Base-by-base conservation (phyloP, 768 basidiomycete genomes). In the Russula sp. region DNA sequence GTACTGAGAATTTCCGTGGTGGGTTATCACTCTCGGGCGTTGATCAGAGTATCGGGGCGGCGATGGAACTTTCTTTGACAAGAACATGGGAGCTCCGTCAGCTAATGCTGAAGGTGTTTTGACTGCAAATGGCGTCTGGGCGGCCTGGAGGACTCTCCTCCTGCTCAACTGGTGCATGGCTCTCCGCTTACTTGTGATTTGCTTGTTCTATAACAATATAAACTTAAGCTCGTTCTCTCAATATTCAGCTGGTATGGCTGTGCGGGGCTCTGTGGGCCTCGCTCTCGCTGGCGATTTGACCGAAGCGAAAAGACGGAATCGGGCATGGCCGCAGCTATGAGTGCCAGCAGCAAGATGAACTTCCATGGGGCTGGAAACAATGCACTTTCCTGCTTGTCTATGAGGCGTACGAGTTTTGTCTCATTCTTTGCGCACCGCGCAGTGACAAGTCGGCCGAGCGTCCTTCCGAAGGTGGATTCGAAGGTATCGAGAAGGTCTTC, bases 361-460 rank as follows among this genome's bases (percentile, higher is more conserved):
- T 94, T 26, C 82, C 85, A 5, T 96, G 93, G 92, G 77, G 77
- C 60, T 95, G 93, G 93, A 81, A 84, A 54, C 84, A 88, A 61
- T 78, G 81, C 66, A 90, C 91, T 2, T 79, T 85, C 24, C 73
- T 82, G 67, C 81, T 92, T 49, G 79, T 95, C 26, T 84, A 87
- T 68, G 90, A 90, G n/a, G 88, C 88, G 0, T 93, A 84, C 71
- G 89, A 94, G 67, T 88, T 94, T 68, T 95, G 94, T 72, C 76
- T 84, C 46, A 82, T 81, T 18, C 76, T 75, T 38, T 76, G 76
- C 56, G 74, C 73, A 10, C 64, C 72, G 48, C 73, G 71, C 48
- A 9, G 61, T 70, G 53, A 69, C 63, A 67, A 72, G 30, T 76
- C 76, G 75, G 71, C 68, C 63, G 59, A 73, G 69, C 56, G 63